Evolutionary conservation across 768 basidiomycete species (phyloP).

Genomic region (Rhodotorula taiwanensis): DNA sequence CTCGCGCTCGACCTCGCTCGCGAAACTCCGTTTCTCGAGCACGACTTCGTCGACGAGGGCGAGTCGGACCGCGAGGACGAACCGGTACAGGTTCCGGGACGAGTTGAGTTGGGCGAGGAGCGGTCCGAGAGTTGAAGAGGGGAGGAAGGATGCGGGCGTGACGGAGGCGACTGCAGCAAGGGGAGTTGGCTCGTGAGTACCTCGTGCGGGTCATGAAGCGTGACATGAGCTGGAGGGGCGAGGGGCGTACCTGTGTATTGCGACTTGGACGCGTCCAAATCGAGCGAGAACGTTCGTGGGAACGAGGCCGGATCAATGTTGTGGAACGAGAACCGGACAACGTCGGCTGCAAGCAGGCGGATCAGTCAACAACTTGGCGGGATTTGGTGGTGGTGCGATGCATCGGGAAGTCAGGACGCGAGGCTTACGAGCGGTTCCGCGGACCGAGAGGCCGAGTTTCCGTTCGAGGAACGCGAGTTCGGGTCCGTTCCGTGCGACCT

Average conservation of each 20-base stretch:
- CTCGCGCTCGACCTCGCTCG: conserved; percentile 4
- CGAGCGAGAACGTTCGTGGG: conserved; percentile 29
- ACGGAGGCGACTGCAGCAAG: conserved; percentile 4
- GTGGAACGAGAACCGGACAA: conserved; percentile 33
- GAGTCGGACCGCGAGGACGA: conserved; percentile 12
- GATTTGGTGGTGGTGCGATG: no score
- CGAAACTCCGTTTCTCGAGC: conserved; percentile 13
- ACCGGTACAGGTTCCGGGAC: conserved; percentile 22
- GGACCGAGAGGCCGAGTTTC: conserved; percentile 28
- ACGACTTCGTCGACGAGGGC: conserved; percentile 21
- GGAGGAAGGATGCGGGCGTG: conserved; percentile 20
- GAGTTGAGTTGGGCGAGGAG: conserved; percentile 11
- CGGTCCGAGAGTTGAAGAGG: not conserved
- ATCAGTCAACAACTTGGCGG: no score
- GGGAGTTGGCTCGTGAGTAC: not conserved
- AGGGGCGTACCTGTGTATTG: conserved; percentile 9
- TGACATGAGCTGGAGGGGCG: no score
- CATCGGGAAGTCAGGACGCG: not conserved
- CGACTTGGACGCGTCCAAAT: conserved; percentile 27
- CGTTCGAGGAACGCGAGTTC: conserved; percentile 33
- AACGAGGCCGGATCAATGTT: conserved; percentile 24
- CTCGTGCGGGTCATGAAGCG: not conserved
- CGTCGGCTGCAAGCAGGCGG: conserved; percentile 8
- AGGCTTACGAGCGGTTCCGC: conserved; percentile 25
- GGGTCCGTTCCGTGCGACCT: conserved; percentile 16